Percentiles rank a stretch among this genome's conserved stretches.
Evolutionary conservation across 179 eudicot genomes (phyloP).

Genomic region (Gypsophila paniculata): DNA sequence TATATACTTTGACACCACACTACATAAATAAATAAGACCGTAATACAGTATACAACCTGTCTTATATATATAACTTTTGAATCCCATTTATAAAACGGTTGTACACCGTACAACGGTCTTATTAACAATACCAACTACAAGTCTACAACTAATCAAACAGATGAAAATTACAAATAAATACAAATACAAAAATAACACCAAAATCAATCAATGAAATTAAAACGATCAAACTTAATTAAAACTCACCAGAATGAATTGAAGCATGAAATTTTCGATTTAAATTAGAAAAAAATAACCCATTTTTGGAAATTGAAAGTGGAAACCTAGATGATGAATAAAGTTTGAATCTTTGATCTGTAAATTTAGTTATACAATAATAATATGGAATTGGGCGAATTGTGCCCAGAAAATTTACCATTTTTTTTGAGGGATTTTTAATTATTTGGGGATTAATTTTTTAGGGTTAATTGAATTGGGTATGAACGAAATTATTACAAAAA

Average conservation of each 20-base stretch:
- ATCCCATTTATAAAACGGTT: no score
- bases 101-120: not conserved
- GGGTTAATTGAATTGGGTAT: no score
- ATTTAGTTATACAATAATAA: conserved; percentile 24
- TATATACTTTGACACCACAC: no score
- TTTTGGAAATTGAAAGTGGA: conserved; percentile 33
- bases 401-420: conserved; percentile 37
- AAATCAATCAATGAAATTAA: not conserved
- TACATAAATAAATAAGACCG: no score
- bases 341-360: conserved; percentile 37
- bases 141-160: not conserved
- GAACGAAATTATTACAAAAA: no score
- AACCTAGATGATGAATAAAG: conserved; percentile 27
- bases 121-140: not conserved
- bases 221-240: not conserved
- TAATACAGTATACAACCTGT: no score
- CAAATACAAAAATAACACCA: not conserved
- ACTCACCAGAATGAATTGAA: conserved; percentile 51
- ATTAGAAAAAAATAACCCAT: conserved; percentile 30
- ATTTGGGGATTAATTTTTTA: no score
- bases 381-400: conserved; percentile 41
- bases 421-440: not conserved
- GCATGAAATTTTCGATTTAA: conserved; percentile 31
- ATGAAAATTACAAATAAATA: no score
- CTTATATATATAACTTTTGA: no score